Evolutionary conservation across 176 grass and related monocot genomes (phyloP), one percentile per base, ranked within the genome.

Genomic region (Avena eriantha): DNA sequence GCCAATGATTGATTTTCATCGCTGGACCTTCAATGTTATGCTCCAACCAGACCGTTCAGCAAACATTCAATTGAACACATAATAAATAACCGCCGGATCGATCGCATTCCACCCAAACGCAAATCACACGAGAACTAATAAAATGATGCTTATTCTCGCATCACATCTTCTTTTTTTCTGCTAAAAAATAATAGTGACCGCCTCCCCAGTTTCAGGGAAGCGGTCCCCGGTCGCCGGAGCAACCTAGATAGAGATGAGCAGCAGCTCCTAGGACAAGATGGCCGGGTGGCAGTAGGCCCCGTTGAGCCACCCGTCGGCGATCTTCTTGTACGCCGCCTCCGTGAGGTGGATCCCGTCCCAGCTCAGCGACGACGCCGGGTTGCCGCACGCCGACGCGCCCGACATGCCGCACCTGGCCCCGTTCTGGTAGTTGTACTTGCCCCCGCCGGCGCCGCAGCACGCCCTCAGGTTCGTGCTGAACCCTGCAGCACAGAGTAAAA

Each of bases 301-400:
- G 51, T 82, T 91, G 87, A 95, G 54, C 95, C 95, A 98, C 1
- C 89, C 95, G 71, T 90, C 82, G 76, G 95, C 87, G 89, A 98
- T 95, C 82, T 90, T 58, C 77, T 77, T 90, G 83, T 98, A 93
- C 6, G 95, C 95, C 56, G 95, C 95, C 87, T 98, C 95, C 7
- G 95, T 98, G 2, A 98, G 81, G 80, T 98, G 95, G 55, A 98
- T 98, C 26, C 93, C 95, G 61, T 98, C 95, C 95, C 95, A 98
- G 83, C 93, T 98, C 22, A 98, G 68, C 56, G 94, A 95, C 24
- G 89, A 72, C 36, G 95, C 17, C 6, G 93, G 93, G 79, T 82
- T 55, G 23, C 70, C 23, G 83, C 95, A 98, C 17, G 93, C 85
- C 57, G 67, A 93, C 0, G 91, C 79, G 11, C 93, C 93, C 6